Percentiles rank a stretch among this genome's conserved stretches.
Evolutionary conservation across 2,329 filamentous ascomycete genomes (phyloP).

Genomic region (Fusarium concolor): DNA sequence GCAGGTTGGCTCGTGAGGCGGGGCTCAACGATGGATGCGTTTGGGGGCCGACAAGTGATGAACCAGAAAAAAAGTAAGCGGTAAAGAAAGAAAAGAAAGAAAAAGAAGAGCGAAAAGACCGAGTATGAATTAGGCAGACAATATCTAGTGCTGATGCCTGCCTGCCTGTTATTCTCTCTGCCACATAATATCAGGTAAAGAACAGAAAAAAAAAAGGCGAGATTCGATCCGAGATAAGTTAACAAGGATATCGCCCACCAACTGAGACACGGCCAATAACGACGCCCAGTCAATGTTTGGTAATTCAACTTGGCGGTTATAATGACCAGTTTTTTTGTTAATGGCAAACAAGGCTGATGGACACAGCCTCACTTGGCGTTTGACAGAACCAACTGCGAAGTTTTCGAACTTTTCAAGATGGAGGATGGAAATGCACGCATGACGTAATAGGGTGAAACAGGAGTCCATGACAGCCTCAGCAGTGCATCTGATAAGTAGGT

Average conservation of each 20-base stretch:
- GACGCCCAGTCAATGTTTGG: background rate
- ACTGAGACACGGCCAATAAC: slow-evolving; percentile 24
- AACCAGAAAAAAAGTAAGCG: background rate
- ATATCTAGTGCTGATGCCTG: background rate
- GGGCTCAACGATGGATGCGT: slow-evolving; percentile 12
- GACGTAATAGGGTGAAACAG: slow-evolving; percentile 5
- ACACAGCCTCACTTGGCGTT: slow-evolving; percentile 5
- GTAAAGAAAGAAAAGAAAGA: background rate
- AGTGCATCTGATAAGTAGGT: too few species aligned
- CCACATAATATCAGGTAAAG: too few species aligned
- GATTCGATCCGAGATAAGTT: slow-evolving; percentile 32
- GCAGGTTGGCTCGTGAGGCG: slow-evolving; percentile 36
- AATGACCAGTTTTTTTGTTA: background rate
- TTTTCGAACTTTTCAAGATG: too few species aligned
- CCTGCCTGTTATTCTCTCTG: too few species aligned
- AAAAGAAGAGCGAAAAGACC: background rate
- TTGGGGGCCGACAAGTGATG: slow-evolving; percentile 27
- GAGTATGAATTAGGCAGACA: background rate
- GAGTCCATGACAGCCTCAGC: too few species aligned
- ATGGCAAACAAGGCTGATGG: background rate
- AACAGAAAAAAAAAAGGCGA: slow-evolving; percentile 10
- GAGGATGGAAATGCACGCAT: background rate
- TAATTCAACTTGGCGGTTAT: background rate
- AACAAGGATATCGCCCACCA: slow-evolving; percentile 21
- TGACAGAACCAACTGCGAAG: background rate